Percentiles rank a stretch among this genome's conserved stretches.
Conservation (phyloP, 1,284 basidiomycete species). For the Nidula niveotomentosa region DNA sequence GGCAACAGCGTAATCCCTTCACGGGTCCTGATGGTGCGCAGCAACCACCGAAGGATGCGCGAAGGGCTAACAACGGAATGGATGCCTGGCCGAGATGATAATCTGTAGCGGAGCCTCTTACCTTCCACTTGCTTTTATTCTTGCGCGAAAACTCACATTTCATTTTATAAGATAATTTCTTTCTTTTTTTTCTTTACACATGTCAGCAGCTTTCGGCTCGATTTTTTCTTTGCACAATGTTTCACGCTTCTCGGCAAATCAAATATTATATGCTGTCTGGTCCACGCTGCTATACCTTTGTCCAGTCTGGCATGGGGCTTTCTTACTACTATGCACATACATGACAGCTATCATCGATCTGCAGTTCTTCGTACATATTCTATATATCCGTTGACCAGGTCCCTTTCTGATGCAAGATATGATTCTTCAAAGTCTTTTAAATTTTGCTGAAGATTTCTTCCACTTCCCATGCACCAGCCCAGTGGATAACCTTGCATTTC, state of each 20-base stretch:
- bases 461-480: conserved; percentile 94
- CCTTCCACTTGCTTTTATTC: conserved; percentile 4
- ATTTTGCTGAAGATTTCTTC: conserved; percentile 74
- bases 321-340: not conserved
- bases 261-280: not conserved
- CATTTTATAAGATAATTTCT: not conserved
- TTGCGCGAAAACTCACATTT: conserved; percentile 6
- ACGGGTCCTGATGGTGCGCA: conserved; percentile 35
- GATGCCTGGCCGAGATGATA: conserved; percentile 74
- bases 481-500: conserved; percentile 74
- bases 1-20: conserved; percentile 61
- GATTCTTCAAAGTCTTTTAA: conserved; percentile 14
- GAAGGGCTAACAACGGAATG: conserved; percentile 63
- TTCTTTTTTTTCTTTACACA: not conserved
- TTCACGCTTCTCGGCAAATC: conserved; percentile 2
- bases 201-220: conserved; percentile 5
- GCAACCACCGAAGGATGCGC: conserved; percentile 50
- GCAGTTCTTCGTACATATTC: not conserved
- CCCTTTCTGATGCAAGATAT: not conserved
- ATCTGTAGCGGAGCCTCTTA: not conserved
- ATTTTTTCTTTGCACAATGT: conserved; percentile 6
- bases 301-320: not conserved
- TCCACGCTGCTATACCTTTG: conserved; percentile 4
- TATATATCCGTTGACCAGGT: not conserved
- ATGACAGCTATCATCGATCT: not conserved